These are phyloP conservation scores for Fragilaria radians DNA, from an alignment of 108 stramenopile species.

Conservation along the genomic window DNA sequence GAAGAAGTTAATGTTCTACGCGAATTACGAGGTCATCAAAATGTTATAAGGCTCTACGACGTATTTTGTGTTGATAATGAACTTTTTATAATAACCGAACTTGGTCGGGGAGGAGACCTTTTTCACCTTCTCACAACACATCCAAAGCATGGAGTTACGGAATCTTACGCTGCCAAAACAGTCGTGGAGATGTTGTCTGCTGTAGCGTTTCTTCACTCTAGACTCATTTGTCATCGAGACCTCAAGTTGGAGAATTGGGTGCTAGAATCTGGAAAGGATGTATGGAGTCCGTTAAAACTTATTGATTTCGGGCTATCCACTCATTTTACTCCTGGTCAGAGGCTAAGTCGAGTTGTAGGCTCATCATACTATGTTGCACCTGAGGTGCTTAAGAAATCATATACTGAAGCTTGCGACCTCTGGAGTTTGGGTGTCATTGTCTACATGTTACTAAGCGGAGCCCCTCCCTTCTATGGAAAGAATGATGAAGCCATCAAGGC, in stretches of 20 bases:
- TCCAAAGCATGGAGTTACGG: constrained; percentile 90
- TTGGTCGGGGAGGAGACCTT: constrained; percentile 85
- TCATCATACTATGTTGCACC: constrained; percentile 96
- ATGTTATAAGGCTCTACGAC: constrained; percentile 74
- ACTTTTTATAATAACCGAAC: constrained; percentile 82
- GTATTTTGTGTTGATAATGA: constrained; percentile 76
- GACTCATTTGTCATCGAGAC: constrained; percentile 89
- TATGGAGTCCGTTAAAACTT: constrained; percentile 87
- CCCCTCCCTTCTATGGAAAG: constrained; percentile 90
- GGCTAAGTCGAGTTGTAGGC: constrained; percentile 85
- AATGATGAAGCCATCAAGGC: constrained; percentile 87
- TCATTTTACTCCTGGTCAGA: constrained; percentile 83
- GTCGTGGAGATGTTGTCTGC: constrained; percentile 90
- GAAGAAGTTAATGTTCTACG: constrained; percentile 89
- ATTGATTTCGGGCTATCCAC: constrained; percentile 94
- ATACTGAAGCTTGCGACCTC: constrained; percentile 93
- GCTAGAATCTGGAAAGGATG: constrained; percentile 85
- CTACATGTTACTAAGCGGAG: constrained; percentile 89
- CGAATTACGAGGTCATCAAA: constrained; percentile 73
- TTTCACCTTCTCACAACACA: constrained; percentile 88
- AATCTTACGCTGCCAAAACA: constrained; percentile 89
- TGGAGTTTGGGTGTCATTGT: constrained; percentile 94
- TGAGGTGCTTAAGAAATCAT: constrained; percentile 94
- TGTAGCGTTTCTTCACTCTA: constrained; percentile 90
- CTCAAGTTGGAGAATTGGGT: constrained; percentile 95